A percentile compares a stretch with the other conserved stretches of the same genome.
phyloP scores from a whole-genome alignment of 176 grass and related monocot genomes.

The Aegilops bicornis region DNA sequence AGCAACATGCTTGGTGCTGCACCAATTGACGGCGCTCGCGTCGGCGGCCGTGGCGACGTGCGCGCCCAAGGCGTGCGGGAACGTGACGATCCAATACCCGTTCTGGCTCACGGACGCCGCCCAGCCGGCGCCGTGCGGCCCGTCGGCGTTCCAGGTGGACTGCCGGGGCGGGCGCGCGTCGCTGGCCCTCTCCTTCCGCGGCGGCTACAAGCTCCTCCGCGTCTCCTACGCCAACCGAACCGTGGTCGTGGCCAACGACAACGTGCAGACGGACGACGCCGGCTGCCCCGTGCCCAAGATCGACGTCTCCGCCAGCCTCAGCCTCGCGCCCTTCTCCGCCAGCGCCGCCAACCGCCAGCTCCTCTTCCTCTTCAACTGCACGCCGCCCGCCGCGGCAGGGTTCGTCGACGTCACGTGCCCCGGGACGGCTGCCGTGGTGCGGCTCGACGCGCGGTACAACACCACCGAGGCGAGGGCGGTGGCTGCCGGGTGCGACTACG shows the following conservation, averaged over 20 bases:
- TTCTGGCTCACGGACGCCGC: slow-evolving; percentile 42
- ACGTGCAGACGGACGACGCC: slow-evolving; percentile 20
- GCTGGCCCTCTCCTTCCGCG: slow-evolving; percentile 19
- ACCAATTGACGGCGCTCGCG: not conserved
- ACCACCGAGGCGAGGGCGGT: not conserved
- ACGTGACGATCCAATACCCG: slow-evolving; percentile 46
- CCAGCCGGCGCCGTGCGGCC: slow-evolving; percentile 13
- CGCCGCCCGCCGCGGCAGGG: not conserved
- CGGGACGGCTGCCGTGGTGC: not conserved
- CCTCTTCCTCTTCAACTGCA: slow-evolving; percentile 65
- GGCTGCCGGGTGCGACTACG: not conserved
- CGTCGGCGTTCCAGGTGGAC: slow-evolving; percentile 42
- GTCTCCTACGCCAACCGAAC: slow-evolving; percentile 43
- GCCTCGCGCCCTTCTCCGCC: slow-evolving; percentile 31
- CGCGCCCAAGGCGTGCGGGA: slow-evolving; percentile 32
- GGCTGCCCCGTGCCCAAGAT: slow-evolving; percentile 39
- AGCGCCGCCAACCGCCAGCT: slow-evolving; percentile 43
- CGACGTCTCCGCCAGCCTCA: slow-evolving; percentile 49
- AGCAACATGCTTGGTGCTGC: not conserved
- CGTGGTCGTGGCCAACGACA: slow-evolving; percentile 38
- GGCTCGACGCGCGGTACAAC: slow-evolving; percentile 12
- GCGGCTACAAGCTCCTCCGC: slow-evolving; percentile 32
- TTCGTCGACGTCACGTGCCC: slow-evolving; percentile 31
- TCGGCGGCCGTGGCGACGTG: slow-evolving; percentile 1
- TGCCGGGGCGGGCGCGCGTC: slow-evolving; percentile 7